Base-by-base conservation (phyloP, 2,329 filamentous ascomycete genomes). In the Pezizomycotina sp. region DNA sequence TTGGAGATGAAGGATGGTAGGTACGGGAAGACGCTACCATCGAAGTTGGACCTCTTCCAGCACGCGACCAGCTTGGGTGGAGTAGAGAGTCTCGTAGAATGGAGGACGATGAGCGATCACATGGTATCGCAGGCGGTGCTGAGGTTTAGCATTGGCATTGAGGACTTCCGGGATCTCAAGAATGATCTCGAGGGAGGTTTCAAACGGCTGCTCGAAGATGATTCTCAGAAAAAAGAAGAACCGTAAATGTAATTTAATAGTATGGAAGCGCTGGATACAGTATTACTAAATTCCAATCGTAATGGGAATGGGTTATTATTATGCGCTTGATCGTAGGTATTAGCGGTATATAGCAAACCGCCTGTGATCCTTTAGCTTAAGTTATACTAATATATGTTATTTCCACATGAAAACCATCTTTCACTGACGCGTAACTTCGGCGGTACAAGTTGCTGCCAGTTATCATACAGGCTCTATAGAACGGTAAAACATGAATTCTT, bases 51-150 rank as follows among this genome's bases (percentile, higher is more conserved):
- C 2, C 66, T 92, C 27, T 95, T 95, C 62, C 81, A 92, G 50
- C 89, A 98, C 58, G 89, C 89, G 4, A 98, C 89, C 2, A 91
- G 80, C 56, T 59, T 95, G 18, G 89, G 89, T 2, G 86, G 89
- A 4, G 82, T 95, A 6, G 89, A 95, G 67, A 89, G 81, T 53
- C 59, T 95, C 62, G 84, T 98, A 50, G 89, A 98, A 66, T 98
- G 89, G 89, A 67, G 89, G 41, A 71, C 77, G 30, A 89, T 98
- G 81, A 76, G 74, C 41, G 89, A 98, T 62, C 51, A 58, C 3
- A 63, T 56, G 1, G 74, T 91, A 24, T 80, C 91, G 53, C 68
- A 64, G 52, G 64, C 69, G 39, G 56, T 95, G 55, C 52, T 93
- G 57, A 63, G 89, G 33, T 61, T 98, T 19, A 93, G 84, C 56